Base-by-base conservation (phyloP, 2,329 filamentous ascomycete genomes). In the Trichoderma polysporum region DNA sequence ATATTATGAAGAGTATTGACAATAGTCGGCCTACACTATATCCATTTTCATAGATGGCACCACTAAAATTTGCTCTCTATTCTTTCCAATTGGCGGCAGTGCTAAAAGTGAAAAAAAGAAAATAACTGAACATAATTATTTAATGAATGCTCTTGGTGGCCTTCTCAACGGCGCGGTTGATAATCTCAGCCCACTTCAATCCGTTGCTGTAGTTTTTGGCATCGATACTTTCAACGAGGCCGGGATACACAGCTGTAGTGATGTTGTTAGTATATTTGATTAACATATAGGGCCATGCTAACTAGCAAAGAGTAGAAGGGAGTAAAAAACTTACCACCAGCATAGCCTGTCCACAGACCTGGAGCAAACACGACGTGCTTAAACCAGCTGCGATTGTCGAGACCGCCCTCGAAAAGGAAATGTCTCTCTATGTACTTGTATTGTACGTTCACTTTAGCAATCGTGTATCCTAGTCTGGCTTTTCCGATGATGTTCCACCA, bases 341-440 rank as follows among this genome's bases (percentile, higher is more conserved):
- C 83, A 77, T 97, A 97, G 0, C 94, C 94, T 0, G 93, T 97
- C 93, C 93, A 97, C 56, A 94, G 77, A 0, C 94, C 94, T 0
- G 94, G 94, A 1, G 94, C 94, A 78, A 96, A 97, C 1, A 97
- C 91, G 2, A 97, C 90, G 74, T 97, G 94, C 81, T 97, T 97
- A 82, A 94, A 98, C 93, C 93, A 97, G 27, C 82, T 82, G 68
- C 94, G 83, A 1, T 88, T 88, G 76, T 97, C 94, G 22, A 98
- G 79, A 0, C 94, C 94, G 3, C 85, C 83, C 4, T 87, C 79
- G 73, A 92, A 90, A 69, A 97, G 73, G 78, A 97, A 97, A 59
- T 89, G 83, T 17, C 93, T 84, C 77, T 98, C 94, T 0, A 98
- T 80, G 9, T 83, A 82, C 84, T 97, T 97, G 82, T 97, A 97